phyloP scores from a whole-genome alignment of 495 filamentous ascomycete species.

The Penicillium soppii region DNA sequence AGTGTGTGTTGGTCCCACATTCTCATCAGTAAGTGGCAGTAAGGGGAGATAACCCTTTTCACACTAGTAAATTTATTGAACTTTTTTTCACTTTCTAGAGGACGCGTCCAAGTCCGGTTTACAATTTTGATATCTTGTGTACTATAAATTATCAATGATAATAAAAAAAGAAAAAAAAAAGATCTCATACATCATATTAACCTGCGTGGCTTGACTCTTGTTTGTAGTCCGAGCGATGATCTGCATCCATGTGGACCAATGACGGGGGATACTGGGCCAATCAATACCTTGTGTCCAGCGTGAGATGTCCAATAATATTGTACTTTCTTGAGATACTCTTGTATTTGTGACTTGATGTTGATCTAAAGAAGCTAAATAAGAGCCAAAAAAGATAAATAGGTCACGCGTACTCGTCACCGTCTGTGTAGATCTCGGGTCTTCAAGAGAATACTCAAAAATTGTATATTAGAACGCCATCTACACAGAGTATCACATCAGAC shows the following conservation, averaged over 20 bases:
- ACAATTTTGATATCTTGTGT: background rate
- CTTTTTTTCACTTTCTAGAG: background rate
- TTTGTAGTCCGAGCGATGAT: slow-evolving; percentile 11
- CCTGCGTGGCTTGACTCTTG: slow-evolving; percentile 5
- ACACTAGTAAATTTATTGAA: slow-evolving; percentile 5
- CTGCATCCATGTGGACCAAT: slow-evolving; percentile 7
- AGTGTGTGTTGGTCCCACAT: slow-evolving; percentile 6
- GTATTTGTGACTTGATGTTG: slow-evolving; percentile 1
- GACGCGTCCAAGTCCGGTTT: background rate
- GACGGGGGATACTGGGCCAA: background rate
- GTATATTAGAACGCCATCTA: background rate
- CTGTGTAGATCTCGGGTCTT: background rate
- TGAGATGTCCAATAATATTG: background rate
- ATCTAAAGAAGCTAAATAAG: background rate
- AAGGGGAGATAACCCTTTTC: background rate
- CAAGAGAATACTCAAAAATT: background rate
- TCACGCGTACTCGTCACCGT: background rate
- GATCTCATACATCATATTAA: slow-evolving; percentile 6
- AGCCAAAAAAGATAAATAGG: background rate
- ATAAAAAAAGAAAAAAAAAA: background rate
- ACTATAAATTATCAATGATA: background rate
- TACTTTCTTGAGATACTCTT: background rate
- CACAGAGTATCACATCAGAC: background rate
- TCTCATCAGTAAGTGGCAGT: slow-evolving; percentile 10
- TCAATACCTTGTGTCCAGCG: background rate